These are phyloP conservation scores for Cicer yamashitae DNA, from an alignment of 306 rosid genomes.

Conservation along the genomic window DNA sequence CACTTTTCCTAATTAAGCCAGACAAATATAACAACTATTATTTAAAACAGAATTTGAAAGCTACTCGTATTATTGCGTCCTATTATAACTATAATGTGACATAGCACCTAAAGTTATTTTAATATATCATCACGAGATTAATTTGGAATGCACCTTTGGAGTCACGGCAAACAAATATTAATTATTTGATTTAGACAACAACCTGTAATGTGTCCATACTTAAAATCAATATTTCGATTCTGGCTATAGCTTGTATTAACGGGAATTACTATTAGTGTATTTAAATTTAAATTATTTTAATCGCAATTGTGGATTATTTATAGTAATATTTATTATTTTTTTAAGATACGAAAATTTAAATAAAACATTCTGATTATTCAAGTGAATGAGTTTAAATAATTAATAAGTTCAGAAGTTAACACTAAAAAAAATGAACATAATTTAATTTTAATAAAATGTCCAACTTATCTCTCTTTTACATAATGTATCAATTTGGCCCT, in stretches of 20 bases:
- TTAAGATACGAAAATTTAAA: too few species aligned
- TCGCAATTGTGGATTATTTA: too few species aligned
- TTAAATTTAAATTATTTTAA: background rate
- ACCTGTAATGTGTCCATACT: conserved; percentile 6
- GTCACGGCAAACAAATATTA: conserved; percentile 29
- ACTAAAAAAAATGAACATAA: too few species aligned
- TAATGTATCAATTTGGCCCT: too few species aligned
- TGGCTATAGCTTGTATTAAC: background rate
- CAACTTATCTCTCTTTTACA: too few species aligned
- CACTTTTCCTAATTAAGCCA: conserved; percentile 27
- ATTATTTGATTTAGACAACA: conserved; percentile 31
- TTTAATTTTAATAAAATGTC: too few species aligned
- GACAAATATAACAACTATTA: background rate
- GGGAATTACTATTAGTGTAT: background rate
- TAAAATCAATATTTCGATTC: background rate
- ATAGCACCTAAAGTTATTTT: conserved; percentile 15
- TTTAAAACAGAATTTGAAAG: conserved; percentile 39
- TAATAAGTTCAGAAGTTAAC: rapidly evolving
- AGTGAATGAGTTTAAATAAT: too few species aligned
- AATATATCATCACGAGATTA: conserved; percentile 16
- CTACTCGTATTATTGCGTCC: conserved; percentile 29
- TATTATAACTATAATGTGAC: conserved; percentile 31
- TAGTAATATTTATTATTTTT: too few species aligned
- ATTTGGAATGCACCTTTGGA: conserved; percentile 1
- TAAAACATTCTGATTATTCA: too few species aligned